Evolutionary conservation across 441 rosid genomes (phyloP), one percentile per base, ranked within the genome.

Genomic region (Geranium incanum): DNA sequence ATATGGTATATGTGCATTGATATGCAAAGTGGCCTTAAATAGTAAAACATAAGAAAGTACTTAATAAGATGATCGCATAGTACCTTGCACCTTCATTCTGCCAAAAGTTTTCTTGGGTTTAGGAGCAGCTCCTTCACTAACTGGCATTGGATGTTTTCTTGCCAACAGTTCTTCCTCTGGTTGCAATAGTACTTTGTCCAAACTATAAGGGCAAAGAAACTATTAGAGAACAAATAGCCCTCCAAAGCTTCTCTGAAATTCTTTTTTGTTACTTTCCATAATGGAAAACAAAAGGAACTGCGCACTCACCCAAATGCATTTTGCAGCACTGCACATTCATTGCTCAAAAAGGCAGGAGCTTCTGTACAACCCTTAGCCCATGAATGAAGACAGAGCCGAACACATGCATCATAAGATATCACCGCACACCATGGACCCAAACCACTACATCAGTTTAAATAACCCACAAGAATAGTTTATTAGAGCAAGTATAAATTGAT

Each of bases 301-400:
- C 11, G 33, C 7, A 81, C 93, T 81, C 79, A 95, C 99, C 99
- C 84, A 77, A 95, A 95, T 76, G 93, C 78, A 74, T 89, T 93
- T 68, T 98, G 91, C 48, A 92, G 78, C 70, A 92, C 75, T 75
- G 87, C 89, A 79, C 99, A 95, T 83, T 95, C 98, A 74, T 92
- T 88, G 75, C 92, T 97, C 82, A 95, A 79, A 81, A 90, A 95
- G 85, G 88, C 82, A 36, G 99, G 99, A 84, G 99, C 97, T 81
- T 95, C 98, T 90, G 79, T 82, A 84, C 98, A 95, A 69, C 99
- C 96, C 84, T 86, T 88, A 48, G 99, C 95, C 99, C 99, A 95
- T 68, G 99, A 97, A 81, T 95, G 92, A 78, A 95, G 99, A 79
- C 99, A 95, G 74, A 95, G 88, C 36, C 97, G 89, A 65, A 92